Conservation (phyloP, 352 stramenopile genomes). For the Aphanomyces euteiches region DNA sequence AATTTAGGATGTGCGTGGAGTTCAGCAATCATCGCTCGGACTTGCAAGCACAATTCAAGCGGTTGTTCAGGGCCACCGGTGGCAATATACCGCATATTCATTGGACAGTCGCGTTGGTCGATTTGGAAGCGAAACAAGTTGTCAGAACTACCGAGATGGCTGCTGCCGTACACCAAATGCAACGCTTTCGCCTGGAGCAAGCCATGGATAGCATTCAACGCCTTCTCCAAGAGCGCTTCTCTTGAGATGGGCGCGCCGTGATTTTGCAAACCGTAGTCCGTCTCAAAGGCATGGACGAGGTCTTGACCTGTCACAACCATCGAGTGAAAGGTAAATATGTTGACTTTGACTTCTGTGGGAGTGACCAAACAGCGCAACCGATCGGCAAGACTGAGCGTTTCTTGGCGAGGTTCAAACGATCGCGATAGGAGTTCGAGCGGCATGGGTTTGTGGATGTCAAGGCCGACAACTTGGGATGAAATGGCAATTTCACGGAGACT, state of each 20-base stretch:
- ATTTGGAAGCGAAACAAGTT: conserved; percentile 83
- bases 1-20: conserved; percentile 65
- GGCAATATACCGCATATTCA: conserved; percentile 78
- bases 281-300: neutral
- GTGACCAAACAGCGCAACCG: conserved; percentile 13
- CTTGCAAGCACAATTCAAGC: conserved; percentile 68
- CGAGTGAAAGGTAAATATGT: neutral
- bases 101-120: conserved; percentile 51
- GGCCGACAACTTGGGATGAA: conserved; percentile 25
- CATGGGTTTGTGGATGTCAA: conserved; percentile 14
- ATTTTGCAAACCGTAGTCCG: conserved; percentile 12
- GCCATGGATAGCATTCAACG: conserved; percentile 15
- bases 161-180: conserved; percentile 23
- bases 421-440: conserved; percentile 1
- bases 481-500: conserved; percentile 27
- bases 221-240: conserved; percentile 5
- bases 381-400: conserved; percentile 7
- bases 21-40: conserved; percentile 62
- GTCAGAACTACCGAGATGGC: conserved; percentile 2
- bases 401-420: neutral
- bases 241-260: neutral
- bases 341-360: neutral
- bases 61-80: conserved; percentile 43
- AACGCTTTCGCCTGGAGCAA: neutral
- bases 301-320: conserved; percentile 19